phyloP scores from a whole-genome alignment of 306 rosid genomes.

The Malus domestica region ASM211411v1 NC_041795.1:30345501-30346000 shows the following conservation, averaged over 20 bases:
- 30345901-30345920: no score
- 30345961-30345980: no score
- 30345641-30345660: neutral
- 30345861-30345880: slow-evolving; percentile 47
- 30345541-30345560: neutral
- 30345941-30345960: no score
- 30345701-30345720: neutral
- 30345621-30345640: neutral
- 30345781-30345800: slow-evolving; percentile 23
- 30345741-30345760: slow-evolving; percentile 7
- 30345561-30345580: neutral
- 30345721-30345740: neutral
- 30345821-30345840: neutral
- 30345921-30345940: no score
- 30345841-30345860: slow-evolving; percentile 22
- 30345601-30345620: neutral
- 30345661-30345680: neutral
- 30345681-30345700: no score
- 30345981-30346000: no score
- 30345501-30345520: no score
- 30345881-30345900: slow-evolving; percentile 37
- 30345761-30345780: slow-evolving; percentile 37
- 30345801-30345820: slow-evolving; percentile 26
- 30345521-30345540: neutral
- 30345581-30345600: neutral